These are phyloP conservation scores for Malus domestica DNA, from an alignment of 306 rosid genomes.

Conservation along the genomic window DNA sequence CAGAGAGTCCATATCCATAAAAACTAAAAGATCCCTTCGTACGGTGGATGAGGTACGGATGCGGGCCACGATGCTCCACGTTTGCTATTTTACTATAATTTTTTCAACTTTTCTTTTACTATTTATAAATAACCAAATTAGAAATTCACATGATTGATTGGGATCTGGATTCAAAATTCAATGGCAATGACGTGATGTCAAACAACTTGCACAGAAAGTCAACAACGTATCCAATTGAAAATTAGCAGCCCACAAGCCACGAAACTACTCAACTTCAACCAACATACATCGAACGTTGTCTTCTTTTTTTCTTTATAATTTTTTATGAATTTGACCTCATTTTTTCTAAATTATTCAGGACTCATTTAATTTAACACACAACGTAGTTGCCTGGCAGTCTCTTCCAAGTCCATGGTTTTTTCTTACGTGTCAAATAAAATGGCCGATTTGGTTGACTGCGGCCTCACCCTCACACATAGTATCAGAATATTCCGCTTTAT, in stretches of 20 bases:
- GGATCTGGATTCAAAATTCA: not conserved
- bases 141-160: conserved; percentile 32
- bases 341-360: conserved; percentile 14
- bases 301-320: not conserved
- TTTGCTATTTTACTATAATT: not conserved
- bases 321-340: not conserved
- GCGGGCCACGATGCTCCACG: conserved; percentile 34
- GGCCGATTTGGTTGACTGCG: conserved; percentile 74
- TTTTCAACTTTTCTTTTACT: not conserved
- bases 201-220: conserved; percentile 28
- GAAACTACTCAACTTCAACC: conserved; percentile 1
- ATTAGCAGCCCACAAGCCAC: conserved; percentile 3
- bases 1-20: not conserved
- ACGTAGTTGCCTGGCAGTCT: conserved; percentile 55
- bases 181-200: conserved; percentile 19
- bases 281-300: not conserved
- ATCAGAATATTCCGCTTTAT: conserved; percentile 17
- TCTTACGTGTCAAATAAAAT: conserved; percentile 51
- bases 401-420: conserved; percentile 25
- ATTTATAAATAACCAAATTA: not conserved
- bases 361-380: not conserved
- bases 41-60: conserved; percentile 67
- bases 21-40: conserved; percentile 34
- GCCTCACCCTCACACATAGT: not conserved
- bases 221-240: conserved; percentile 38